Conservation (phyloP, 306 rosid genomes). For the Astragalus glycyphyllos region DNA sequence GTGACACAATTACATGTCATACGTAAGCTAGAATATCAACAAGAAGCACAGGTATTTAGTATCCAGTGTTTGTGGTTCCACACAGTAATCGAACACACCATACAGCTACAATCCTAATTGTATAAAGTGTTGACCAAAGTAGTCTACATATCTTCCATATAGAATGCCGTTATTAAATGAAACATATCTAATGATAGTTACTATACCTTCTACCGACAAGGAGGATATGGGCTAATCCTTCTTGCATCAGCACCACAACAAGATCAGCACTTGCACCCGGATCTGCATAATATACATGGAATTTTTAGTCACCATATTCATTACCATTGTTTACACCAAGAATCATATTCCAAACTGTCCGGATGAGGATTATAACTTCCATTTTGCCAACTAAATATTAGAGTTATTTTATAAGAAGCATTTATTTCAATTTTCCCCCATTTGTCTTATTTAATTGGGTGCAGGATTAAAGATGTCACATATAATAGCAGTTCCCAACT, state of each 20-base stretch:
- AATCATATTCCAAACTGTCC: slow-evolving; percentile 2
- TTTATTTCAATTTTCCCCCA: slow-evolving; percentile 25
- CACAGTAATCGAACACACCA: slow-evolving; percentile 35
- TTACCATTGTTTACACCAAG: slow-evolving; percentile 35
- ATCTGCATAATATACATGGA: slow-evolving; percentile 61
- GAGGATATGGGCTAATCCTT: slow-evolving; percentile 92
- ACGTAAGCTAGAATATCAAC: slow-evolving; percentile 35
- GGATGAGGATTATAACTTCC: slow-evolving; percentile 22
- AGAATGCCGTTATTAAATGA: slow-evolving; percentile 1
- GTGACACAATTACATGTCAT: slow-evolving; percentile 16
- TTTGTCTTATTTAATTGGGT: slow-evolving; percentile 26
- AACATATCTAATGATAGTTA: slow-evolving; percentile 14
- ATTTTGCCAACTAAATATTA: slow-evolving; percentile 18
- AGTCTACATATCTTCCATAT: slow-evolving; percentile 24
- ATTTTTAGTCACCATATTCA: slow-evolving; percentile 1
- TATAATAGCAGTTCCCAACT: not conserved
- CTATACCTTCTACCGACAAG: slow-evolving; percentile 89
- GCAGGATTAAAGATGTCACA: slow-evolving; percentile 30
- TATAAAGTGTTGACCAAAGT: slow-evolving; percentile 3
- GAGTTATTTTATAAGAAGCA: slow-evolving; percentile 16
- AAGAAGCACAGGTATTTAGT: slow-evolving; percentile 9
- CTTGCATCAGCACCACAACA: slow-evolving; percentile 98
- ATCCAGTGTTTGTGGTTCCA: slow-evolving; percentile 11
- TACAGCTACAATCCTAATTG: slow-evolving; percentile 20
- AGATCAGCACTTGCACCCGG: slow-evolving; percentile 96